These are phyloP conservation scores for Aureobasidium sp. DNA, from an alignment of 2,329 filamentous ascomycete genomes.

Conservation along the genomic window DNA sequence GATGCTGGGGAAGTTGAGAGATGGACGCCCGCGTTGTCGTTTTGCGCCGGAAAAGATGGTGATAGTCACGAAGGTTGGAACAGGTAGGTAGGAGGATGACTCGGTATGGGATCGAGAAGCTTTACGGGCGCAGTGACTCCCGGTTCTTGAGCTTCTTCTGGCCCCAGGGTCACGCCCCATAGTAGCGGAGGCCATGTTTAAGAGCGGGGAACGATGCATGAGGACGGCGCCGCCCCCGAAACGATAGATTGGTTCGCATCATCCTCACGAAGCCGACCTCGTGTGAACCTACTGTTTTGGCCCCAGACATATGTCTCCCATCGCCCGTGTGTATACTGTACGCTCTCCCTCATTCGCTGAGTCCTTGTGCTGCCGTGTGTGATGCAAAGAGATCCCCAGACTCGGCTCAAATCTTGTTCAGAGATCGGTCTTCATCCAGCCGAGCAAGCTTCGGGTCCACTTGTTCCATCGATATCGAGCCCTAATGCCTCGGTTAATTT, in stretches of 20 bases:
- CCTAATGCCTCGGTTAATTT: conserved; percentile 2
- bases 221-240: background rate
- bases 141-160: conserved; percentile 8
- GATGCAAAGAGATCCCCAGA: conserved; percentile 4
- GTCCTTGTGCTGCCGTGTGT: background rate
- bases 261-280: background rate
- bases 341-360: background rate
- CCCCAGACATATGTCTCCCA: background rate
- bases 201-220: conserved; percentile 9
- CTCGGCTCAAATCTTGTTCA: conserved; percentile 7
- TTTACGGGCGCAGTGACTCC: conserved; percentile 4
- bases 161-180: conserved; percentile 12
- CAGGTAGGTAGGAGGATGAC: background rate
- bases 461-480: background rate
- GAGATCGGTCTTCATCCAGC: background rate
- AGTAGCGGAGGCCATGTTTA: background rate
- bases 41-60: background rate
- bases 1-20: background rate
- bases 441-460: conserved; percentile 5
- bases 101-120: background rate
- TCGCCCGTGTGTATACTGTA: background rate
- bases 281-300: background rate
- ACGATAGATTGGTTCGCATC: background rate
- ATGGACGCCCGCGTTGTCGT: background rate
- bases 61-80: background rate